A percentile compares a stretch with the other conserved stretches of the same genome.
Evolutionary conservation across 139 green algal species (phyloP).

Genomic region (Edaphochlamys debaryana): DNA sequence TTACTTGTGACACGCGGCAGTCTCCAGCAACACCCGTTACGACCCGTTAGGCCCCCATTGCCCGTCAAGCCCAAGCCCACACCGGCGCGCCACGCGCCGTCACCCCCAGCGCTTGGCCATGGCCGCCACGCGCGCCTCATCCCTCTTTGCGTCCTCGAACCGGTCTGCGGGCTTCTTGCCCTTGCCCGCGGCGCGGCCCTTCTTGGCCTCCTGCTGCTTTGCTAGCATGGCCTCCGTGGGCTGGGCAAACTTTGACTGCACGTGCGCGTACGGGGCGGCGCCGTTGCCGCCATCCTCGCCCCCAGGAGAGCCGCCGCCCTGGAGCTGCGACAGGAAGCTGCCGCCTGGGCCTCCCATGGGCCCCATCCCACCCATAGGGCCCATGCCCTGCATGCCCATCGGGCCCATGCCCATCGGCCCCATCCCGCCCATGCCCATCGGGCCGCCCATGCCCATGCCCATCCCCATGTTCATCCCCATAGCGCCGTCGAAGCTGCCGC

Average conservation of each 20-base stretch:
- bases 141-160: slow-evolving; percentile 53
- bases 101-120: slow-evolving; percentile 51
- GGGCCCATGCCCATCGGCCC: neutral
- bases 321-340: neutral
- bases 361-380: too few species aligned
- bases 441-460: neutral
- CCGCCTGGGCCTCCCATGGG: neutral
- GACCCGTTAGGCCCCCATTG: too few species aligned
- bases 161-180: slow-evolving; percentile 46
- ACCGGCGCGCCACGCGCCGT: too few species aligned
- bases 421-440: neutral
- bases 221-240: slow-evolving; percentile 2
- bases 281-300: neutral
- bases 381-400: neutral
- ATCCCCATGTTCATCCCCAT: neutral
- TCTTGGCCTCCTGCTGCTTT: slow-evolving; percentile 6
- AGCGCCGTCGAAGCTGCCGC: neutral
- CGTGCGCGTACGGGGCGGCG: slow-evolving; percentile 30
- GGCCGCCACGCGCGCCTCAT: slow-evolving; percentile 42
- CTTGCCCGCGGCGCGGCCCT: slow-evolving; percentile 4
- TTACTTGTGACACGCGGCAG: too few species aligned
- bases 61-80: too few species aligned
- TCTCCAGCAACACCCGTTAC: too few species aligned
- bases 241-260: slow-evolving; percentile 39
- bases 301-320: neutral